Conservation (phyloP, 1,284 basidiomycete genomes). For the Austroboletus rostrupii region DNA sequence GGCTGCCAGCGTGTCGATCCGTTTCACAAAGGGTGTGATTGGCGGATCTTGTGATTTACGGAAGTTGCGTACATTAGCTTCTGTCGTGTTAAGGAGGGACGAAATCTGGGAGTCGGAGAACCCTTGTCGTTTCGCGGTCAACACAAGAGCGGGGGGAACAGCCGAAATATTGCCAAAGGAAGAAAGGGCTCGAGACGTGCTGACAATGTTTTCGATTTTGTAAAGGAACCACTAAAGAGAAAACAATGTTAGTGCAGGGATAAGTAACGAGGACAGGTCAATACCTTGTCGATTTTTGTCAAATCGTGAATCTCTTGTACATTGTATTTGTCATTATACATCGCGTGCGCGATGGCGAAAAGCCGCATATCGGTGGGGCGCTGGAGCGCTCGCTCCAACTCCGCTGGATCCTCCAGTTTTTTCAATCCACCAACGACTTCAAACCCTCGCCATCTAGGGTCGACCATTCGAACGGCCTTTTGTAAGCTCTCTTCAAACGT, state of each 20-base stretch:
- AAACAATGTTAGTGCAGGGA: not conserved
- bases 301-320: slow-evolving; percentile 90
- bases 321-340: slow-evolving; percentile 90
- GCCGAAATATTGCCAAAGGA: slow-evolving; percentile 64
- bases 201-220: slow-evolving; percentile 97
- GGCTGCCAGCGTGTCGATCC: slow-evolving; percentile 98
- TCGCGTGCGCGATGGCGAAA: slow-evolving; percentile 96
- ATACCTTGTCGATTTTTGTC: slow-evolving; percentile 94
- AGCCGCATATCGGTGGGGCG: slow-evolving; percentile 88
- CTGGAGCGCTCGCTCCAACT: slow-evolving; percentile 78
- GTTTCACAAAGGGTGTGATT: slow-evolving; percentile 97
- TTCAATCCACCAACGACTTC: slow-evolving; percentile 57
- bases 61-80: slow-evolving; percentile 77
- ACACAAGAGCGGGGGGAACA: slow-evolving; percentile 69
- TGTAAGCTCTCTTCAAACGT: slow-evolving; percentile 99
- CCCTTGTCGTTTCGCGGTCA: slow-evolving; percentile 85
- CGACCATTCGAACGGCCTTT: slow-evolving; percentile 97
- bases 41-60: slow-evolving; percentile 73
- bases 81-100: slow-evolving; percentile 64
- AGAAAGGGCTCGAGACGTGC: slow-evolving; percentile 74
- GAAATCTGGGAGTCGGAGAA: slow-evolving; percentile 95
- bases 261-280: not conserved
- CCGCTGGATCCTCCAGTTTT: slow-evolving; percentile 57
- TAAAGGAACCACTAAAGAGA: slow-evolving; percentile 86
- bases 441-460: slow-evolving; percentile 84